Evolutionary conservation across 2,329 filamentous ascomycete species (phyloP), one percentile per base, ranked within the genome.

Genomic region (Diplocarpon mali): DNA sequence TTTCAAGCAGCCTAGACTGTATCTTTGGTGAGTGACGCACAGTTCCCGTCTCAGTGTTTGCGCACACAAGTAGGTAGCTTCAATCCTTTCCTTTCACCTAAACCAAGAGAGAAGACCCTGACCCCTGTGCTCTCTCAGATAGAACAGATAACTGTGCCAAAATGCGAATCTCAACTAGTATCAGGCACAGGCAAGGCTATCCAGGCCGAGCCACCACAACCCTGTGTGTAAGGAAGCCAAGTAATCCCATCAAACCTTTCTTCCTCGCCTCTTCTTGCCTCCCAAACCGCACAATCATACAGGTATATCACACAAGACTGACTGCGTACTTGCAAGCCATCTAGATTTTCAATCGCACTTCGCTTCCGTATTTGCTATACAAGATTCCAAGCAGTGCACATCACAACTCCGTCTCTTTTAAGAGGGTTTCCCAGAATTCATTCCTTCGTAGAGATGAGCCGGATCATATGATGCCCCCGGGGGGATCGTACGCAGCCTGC

Each of bases 401-500:
- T 7, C 20, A 24, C 20, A 40, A 35, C 40, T 37, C 42, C 31
- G 17, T 35, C 32, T 36, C 36, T 28, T 35, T 5, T 6, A 16
- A 14, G 34, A 27, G 31, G 5, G 16, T 3, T 10, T 32, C 15
- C 32, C 10, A 13, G 13, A 16, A 27, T 31, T 14, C 13, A 40
- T 20, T 5, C 10, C 12, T n/a, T 6, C 3, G 13, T 10, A 39
- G 9, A 30, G 14, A 7, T 13, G 42, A 7, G n/a, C 15, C 12
- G 36, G 35, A 39, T 47, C 29, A 62, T 51, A 62, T 60, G 38
- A 62, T 60, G 17, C 60, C 60, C 20, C 60, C 60, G 35, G 60
- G 60, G 29, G 59, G 58, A 47, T 60, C 56, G 36, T 59, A 58
- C 38, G 42, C 45, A 38, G 49, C 37, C 39, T 51, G 48, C 32